Base-by-base conservation (phyloP, 2,329 filamentous ascomycete species). In the Kalaharituber pfeilii region DNA sequence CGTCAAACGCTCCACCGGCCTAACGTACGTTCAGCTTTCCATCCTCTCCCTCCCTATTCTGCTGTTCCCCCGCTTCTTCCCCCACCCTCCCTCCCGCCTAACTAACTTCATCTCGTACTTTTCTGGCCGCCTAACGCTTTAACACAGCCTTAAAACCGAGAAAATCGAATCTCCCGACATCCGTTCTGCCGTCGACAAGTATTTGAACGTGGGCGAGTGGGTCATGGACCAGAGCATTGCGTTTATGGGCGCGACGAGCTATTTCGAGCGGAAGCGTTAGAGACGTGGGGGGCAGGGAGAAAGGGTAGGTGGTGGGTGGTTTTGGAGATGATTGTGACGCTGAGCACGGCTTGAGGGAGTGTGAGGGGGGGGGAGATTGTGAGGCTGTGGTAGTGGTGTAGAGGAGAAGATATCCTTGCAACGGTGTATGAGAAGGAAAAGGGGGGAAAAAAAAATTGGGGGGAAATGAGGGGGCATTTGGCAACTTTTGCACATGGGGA, bases 181-280 rank as follows among this genome's bases (percentile, higher is more conserved):
- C 82, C 15, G 84, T 84, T 57, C 82, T 81, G 58, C 80, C 82
- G 50, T 82, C 81, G 18, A 89, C 87, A 56, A 82, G 88, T 27
- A 94, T 70, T 69, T 98, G 86, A 9, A 96, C 86, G 67, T 96
- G 18, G 91, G 91, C 64, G 91, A 98, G 73, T 94, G 87, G 79
- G 84, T 95, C 60, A 94, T 98, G 87, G 91, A 98, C 69, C 84
- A 93, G 72, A 93, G 87, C 27, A 86, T 96, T 28, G 88, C 88
- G 39, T 78, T 96, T 55, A 85, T 94, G 67, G 84, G 86, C 42
- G 82, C 84, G 50, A 93, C 85, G 67, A 78, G 82, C 57, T 98
- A 81, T 71, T 98, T 98, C 68, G 88, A 95, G 73, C 79, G 91
- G 66, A 88, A 79, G 69, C 79, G 88, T 72, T 93, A 73, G 73